Evolutionary conservation across 75 land plant genomes (phyloP).

Genomic region (Sequoiadendron giganteum): DNA sequence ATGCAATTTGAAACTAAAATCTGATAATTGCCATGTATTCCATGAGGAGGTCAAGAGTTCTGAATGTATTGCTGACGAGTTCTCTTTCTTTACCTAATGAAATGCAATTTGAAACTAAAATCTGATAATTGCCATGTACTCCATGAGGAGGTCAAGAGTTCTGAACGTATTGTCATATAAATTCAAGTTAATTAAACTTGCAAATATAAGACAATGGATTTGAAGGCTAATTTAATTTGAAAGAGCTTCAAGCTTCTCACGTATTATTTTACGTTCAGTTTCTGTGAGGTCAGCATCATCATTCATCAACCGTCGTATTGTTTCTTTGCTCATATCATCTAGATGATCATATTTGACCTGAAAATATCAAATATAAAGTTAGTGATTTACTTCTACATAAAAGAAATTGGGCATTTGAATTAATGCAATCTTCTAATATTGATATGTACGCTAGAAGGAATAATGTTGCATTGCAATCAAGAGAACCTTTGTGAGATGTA

Average conservation of each 20-base stretch:
- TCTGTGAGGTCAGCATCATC: constrained; percentile 34
- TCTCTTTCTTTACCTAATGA: too few relatives aligned
- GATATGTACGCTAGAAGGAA: not conserved
- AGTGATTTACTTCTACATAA: not conserved
- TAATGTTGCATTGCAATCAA: not conserved
- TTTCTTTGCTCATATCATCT: constrained; percentile 11
- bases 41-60: too few relatives aligned
- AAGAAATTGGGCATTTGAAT: not conserved
- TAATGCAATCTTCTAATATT: not conserved
- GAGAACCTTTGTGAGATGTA: not conserved
- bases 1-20: not conserved
- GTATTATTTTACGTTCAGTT: constrained; percentile 27
- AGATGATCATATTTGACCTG: constrained; percentile 26
- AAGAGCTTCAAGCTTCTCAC: constrained; percentile 26
- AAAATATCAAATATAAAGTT: not conserved
- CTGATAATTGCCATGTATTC: not conserved
- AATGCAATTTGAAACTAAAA: not conserved
- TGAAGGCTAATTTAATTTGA: not conserved
- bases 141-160: too few relatives aligned
- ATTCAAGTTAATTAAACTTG: not conserved
- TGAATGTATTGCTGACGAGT: not conserved
- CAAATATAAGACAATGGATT: not conserved
- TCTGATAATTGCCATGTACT: not conserved
- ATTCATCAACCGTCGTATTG: constrained; percentile 30
- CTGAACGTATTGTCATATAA: not conserved